Base-by-base conservation (phyloP, 768 basidiomycete genomes). In the Tylopilus sp. region DNA sequence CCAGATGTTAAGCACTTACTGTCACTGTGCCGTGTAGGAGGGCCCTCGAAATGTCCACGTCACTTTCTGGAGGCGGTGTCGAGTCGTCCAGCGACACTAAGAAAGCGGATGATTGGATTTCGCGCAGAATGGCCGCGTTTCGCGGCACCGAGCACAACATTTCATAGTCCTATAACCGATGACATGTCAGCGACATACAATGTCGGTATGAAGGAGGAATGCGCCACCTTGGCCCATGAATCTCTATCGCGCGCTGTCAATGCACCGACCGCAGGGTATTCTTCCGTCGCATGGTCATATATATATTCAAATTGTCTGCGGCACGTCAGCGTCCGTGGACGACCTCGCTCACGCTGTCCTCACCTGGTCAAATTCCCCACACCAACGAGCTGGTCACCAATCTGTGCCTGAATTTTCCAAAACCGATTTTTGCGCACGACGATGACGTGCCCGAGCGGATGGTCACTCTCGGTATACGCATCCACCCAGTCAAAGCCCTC, bases 221-320 rank as follows among this genome's bases (percentile, higher is more conserved):
- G 20, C 68, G 31, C n/a, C 44, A 90, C 91, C 76, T 90, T 86
- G 4, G 92, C 86, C 94, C 94, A 98, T 23, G 81, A 63, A 72
- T 95, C 92, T 48, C 94, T 80, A 62, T 92, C 84, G 23, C 85
- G 82, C 4, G 86, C 80, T 2, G 88, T 82, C 60, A 98, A 71
- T 11, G 86, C 78, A 21, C 94, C 93, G 25, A 93, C 79, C 13
- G 81, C 83, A 17, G 90, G 83, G 54, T 85, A 85, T 56, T 80
- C 79, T 21, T 77, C 65, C 0, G 66, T 70, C 11, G 87, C 83
- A 59, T 82, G 76, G 42, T 84, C 79, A 52, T 86, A 83, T 54
- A 93, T 85, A 55, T 85, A 64, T 53, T 86, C 74, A 23, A 92
- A 78, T 63, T 90, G 87, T 33, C 88, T 90, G 54, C 26, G 25